A percentile compares a stretch with the other conserved stretches of the same genome.
phyloP scores from a whole-genome alignment of 176 grass and related monocot genomes.

The Hordeum marinum region DNA sequence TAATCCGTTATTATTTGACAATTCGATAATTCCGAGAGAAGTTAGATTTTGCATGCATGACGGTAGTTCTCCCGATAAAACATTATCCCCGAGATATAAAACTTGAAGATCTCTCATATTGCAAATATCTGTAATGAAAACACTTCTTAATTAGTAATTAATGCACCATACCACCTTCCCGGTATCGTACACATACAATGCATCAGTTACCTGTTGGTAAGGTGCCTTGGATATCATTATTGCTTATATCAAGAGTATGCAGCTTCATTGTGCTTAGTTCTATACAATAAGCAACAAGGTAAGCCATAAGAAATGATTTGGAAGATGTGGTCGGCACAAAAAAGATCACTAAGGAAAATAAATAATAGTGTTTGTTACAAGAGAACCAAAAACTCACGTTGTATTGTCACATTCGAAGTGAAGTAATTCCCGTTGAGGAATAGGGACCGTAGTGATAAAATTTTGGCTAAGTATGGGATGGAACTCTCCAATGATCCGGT shows the following conservation, averaged over 20 bases:
- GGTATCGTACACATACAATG: neutral
- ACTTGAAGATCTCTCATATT: slow-evolving; percentile 20
- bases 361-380: neutral
- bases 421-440: neutral
- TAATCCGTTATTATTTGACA: slow-evolving; percentile 11
- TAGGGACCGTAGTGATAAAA: neutral
- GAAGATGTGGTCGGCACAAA: neutral
- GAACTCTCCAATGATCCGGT: neutral
- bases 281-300: neutral
- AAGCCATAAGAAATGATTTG: neutral
- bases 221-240: neutral
- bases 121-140: slow-evolving; percentile 7
- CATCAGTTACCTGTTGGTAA: neutral
- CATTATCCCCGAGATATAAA: neutral
- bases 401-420: neutral
- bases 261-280: slow-evolving; percentile 9
- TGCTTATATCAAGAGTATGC: slow-evolving; percentile 4
- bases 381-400: neutral
- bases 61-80: slow-evolving; percentile 5
- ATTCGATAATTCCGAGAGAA: slow-evolving; percentile 17
- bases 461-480: neutral
- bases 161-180: neutral
- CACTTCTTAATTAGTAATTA: neutral
- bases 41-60: slow-evolving; percentile 21
- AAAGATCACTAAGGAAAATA: neutral